Conservation (phyloP, 495 filamentous ascomycete genomes). For the Aspergillus biplanus region DNA sequence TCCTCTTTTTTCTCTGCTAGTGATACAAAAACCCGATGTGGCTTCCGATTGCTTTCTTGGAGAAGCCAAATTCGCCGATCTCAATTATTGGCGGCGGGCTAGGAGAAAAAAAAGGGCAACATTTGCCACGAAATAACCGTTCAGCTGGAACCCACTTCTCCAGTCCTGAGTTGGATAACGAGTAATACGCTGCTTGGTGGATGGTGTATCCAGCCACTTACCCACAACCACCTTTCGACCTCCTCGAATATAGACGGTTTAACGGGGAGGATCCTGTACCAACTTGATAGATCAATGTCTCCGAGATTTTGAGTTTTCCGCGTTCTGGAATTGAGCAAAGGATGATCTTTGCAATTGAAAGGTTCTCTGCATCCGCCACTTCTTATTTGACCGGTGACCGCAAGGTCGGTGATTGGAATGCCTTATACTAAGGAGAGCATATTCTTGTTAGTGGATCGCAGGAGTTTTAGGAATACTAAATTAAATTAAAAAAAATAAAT, state of each 20-base stretch:
- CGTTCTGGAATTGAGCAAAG: background rate
- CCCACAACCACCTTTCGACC: background rate
- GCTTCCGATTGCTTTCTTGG: background rate
- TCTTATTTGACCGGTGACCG: background rate
- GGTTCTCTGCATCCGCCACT: background rate
- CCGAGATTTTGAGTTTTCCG: constrained; percentile 5
- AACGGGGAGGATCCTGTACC: background rate
- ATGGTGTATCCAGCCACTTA: background rate
- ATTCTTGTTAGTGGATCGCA: background rate
- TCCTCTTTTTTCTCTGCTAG: no score
- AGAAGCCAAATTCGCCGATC: background rate
- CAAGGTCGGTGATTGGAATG: background rate
- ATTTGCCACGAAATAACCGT: background rate
- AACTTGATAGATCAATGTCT: constrained; percentile 11
- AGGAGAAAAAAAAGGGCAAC: background rate
- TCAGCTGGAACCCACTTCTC: background rate
- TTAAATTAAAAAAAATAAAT: background rate
- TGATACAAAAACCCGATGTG: no score
- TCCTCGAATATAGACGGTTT: background rate
- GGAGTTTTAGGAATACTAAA: background rate
- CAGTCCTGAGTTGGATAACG: no score
- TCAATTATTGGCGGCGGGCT: constrained; percentile 2
- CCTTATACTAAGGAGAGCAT: background rate
- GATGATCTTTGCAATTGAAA: background rate
- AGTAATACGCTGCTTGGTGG: background rate